Conservation (phyloP, 2,329 filamentous ascomycete species). For the Colletotrichum limetticola region DNA sequence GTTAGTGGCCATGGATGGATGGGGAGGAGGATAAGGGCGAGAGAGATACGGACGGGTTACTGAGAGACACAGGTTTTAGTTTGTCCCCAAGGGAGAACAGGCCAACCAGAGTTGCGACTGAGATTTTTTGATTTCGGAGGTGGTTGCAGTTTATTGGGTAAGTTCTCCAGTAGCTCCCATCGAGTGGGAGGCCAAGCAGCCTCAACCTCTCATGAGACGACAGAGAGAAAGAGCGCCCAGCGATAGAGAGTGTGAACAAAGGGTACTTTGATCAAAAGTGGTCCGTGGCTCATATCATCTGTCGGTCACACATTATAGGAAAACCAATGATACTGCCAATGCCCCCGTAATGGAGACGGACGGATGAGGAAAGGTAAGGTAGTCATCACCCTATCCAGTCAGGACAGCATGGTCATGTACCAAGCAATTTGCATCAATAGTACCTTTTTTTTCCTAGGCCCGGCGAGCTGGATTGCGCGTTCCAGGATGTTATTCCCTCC, state of each 20-base stretch:
- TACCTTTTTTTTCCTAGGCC: neutral
- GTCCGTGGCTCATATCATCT: neutral
- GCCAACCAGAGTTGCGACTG: slow-evolving; percentile 31
- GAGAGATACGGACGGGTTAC: neutral
- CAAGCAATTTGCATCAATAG: neutral
- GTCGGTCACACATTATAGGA: neutral
- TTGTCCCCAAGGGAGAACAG: slow-evolving; percentile 41
- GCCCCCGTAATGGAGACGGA: neutral
- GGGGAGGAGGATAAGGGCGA: slow-evolving; percentile 2
- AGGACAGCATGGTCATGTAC: neutral
- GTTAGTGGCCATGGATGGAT: slow-evolving; percentile 2
- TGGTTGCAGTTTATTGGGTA: slow-evolving; percentile 29
- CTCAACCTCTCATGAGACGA: neutral
- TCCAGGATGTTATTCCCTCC: slow-evolving; percentile 1
- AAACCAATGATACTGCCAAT: neutral
- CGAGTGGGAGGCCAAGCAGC: neutral
- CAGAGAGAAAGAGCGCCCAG: neutral
- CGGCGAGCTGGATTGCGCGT: slow-evolving; percentile 21
- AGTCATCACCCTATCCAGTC: neutral
- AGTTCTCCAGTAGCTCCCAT: neutral
- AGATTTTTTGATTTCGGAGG: neutral
- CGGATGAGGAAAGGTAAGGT: slow-evolving; percentile 1
- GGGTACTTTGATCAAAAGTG: neutral
- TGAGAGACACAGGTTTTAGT: slow-evolving; percentile 43
- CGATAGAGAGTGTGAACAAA: neutral